phyloP scores from a whole-genome alignment of 208 protist genomes.

The Leishmania martiniquensis region DNA sequence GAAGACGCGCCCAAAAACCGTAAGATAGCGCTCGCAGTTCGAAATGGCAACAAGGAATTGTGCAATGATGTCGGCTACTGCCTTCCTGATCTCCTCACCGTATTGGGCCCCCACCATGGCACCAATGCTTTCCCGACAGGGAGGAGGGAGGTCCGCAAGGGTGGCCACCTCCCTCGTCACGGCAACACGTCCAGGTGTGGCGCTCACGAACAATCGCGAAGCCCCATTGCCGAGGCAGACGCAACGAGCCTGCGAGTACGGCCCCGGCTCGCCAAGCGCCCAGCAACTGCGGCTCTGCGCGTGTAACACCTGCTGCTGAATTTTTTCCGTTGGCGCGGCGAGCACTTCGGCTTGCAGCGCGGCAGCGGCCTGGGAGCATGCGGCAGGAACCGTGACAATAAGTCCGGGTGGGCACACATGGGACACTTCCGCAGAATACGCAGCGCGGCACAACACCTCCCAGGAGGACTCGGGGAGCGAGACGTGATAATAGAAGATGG shows the following conservation, averaged over 20 bases:
- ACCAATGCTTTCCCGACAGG: not conserved
- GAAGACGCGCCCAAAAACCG: slow-evolving; percentile 16
- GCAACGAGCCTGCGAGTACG: slow-evolving; percentile 80
- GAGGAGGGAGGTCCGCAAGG: slow-evolving; percentile 24
- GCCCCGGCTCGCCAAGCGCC: slow-evolving; percentile 85
- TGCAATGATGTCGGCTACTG: slow-evolving; percentile 25
- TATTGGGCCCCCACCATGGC: not conserved
- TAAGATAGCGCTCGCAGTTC: slow-evolving; percentile 61
- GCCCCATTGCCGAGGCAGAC: slow-evolving; percentile 3
- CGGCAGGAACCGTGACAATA: slow-evolving; percentile 9
- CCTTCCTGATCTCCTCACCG: not conserved
- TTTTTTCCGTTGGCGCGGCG: slow-evolving; percentile 14
- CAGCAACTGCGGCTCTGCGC: slow-evolving; percentile 93
- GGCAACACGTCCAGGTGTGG: slow-evolving; percentile 46
- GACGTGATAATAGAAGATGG: slow-evolving; percentile 24
- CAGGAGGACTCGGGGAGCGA: slow-evolving; percentile 8
- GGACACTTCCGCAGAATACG: slow-evolving; percentile 16
- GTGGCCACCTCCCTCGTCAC: slow-evolving; percentile 39
- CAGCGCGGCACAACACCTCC: slow-evolving; percentile 14
- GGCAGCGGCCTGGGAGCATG: not conserved
- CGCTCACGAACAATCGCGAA: slow-evolving; percentile 32
- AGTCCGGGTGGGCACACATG: slow-evolving; percentile 36
- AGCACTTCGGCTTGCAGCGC: slow-evolving; percentile 20
- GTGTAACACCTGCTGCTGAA: slow-evolving; percentile 57
- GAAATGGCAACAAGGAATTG: slow-evolving; percentile 72